Percentiles rank a stretch among this genome's conserved stretches.
These are phyloP conservation scores for Penicillium sclerotigenum DNA, from an alignment of 2,329 filamentous ascomycete species.

Conservation along the genomic window DNA sequence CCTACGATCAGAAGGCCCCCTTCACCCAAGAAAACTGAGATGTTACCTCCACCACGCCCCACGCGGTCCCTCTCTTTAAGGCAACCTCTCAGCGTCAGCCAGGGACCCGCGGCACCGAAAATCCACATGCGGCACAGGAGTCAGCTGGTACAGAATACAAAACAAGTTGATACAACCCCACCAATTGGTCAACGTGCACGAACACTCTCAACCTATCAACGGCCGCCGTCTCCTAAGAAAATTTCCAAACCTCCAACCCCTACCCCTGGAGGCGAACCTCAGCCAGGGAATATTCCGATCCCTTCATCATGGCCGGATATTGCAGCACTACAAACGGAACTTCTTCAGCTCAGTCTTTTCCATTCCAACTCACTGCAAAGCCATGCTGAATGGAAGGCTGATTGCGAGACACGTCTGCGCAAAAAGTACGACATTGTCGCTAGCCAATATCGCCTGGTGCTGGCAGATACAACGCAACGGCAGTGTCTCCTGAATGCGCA, in stretches of 20 bases:
- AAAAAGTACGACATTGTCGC: constrained; percentile 38
- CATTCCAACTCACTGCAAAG: constrained; percentile 32
- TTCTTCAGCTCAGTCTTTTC: constrained; percentile 44
- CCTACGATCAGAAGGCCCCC: constrained; percentile 11
- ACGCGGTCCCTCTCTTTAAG: constrained; percentile 38
- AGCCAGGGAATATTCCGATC: constrained; percentile 22
- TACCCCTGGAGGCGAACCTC: constrained; percentile 13
- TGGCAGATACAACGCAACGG: constrained; percentile 32
- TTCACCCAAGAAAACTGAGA: constrained; percentile 32
- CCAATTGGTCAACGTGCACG: constrained; percentile 24
- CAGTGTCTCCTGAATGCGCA: constrained; percentile 37
- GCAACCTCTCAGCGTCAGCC: constrained; percentile 29
- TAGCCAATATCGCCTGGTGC: constrained; percentile 30
- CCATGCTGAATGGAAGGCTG: constrained; percentile 32
- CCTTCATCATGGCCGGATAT: constrained; percentile 36
- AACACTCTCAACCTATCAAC: constrained; percentile 39
- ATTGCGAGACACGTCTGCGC: constrained; percentile 30
- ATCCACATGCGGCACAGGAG: constrained; percentile 38
- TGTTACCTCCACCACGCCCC: constrained; percentile 35
- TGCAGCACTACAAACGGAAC: constrained; percentile 40
- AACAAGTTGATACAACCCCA: constrained; percentile 18
- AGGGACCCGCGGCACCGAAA: constrained; percentile 15
- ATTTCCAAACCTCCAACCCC: constrained; percentile 24
- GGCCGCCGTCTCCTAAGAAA: constrained; percentile 41
- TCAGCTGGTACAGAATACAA: constrained; percentile 28